These are phyloP conservation scores for Moricandia moricandioides DNA, from an alignment of 345 rosid species.

Conservation along the genomic window DNA sequence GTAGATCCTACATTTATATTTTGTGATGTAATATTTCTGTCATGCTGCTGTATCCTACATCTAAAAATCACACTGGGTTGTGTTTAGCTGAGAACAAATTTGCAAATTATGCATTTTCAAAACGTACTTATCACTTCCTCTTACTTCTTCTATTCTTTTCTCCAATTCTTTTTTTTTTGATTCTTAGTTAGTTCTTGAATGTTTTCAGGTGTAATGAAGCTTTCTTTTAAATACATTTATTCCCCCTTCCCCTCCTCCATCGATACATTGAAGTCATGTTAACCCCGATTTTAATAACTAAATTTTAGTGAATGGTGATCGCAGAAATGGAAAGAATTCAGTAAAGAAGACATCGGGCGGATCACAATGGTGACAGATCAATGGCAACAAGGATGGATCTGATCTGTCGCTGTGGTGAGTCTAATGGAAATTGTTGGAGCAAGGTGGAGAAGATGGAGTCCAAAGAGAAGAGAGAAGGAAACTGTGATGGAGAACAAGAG, in stretches of 20 bases:
- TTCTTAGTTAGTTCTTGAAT: neutral
- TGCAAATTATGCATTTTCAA: neutral
- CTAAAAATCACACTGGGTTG: neutral
- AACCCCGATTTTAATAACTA: too few species aligned
- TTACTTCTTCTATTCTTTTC: neutral
- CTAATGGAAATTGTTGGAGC: too few species aligned
- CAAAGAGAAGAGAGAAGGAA: neutral
- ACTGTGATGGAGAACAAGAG: neutral
- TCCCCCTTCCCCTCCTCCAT: neutral
- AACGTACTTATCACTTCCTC: neutral
- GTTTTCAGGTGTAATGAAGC: neutral
- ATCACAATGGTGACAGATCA: neutral
- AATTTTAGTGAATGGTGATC: neutral
- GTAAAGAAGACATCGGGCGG: neutral
- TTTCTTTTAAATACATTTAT: neutral
- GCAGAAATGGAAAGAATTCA: neutral
- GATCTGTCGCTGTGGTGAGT: neutral
- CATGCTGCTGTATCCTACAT: neutral
- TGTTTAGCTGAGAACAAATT: neutral
- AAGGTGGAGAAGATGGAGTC: too few species aligned
- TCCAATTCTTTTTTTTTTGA: neutral
- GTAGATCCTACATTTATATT: slow-evolving; percentile 46
- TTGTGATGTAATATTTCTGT: neutral
- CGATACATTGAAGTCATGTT: too few species aligned
- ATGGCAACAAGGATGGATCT: neutral